Evolutionary conservation across 2,329 filamentous ascomycete species (phyloP), one percentile per base, ranked within the genome.

Genomic region (Elsinoe australis): DNA sequence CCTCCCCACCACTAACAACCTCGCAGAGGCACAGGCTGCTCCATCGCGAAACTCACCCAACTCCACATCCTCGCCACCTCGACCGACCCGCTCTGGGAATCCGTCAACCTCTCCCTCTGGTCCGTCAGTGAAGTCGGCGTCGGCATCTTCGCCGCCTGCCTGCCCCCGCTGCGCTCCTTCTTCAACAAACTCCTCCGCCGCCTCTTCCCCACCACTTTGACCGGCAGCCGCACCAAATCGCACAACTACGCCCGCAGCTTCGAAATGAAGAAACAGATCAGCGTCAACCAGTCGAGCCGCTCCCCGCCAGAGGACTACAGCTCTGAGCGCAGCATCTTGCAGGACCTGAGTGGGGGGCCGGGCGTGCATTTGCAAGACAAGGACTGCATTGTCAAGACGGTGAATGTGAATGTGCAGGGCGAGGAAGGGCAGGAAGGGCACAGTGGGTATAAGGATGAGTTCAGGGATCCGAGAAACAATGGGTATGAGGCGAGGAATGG

Each of bases 81-180:
- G 2, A 32, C 28, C 3, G 51, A 53, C 26, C 15, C 26, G 7
- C 39, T 29, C 44, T 49, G 51, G 51, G 45, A 53, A 10, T 28
- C 51, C 8, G 51, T 53, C 36, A 29, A 53, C 22, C 34, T 53
- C 1, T 36, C 51, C 6, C 47, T 53, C n/a, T 51, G 50, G 50
- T 44, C 39, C 15, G 39, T 48, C 24, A 29, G 33, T 33, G 51
- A 53, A 33, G 51, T 53, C 18, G 48, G 50, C 49, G 42, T 53
- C n/a, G 47, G 42, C 33, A 53, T 53, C 34, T 39, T 53, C 38
- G 51, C 51, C 15, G 49, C 51, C 5, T 53, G 51, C 29, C 39
- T 53, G 2, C 51, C 51, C 8, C 51, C 51, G 2, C 39, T 53
- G 5, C 38, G 49, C 26, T 46, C 44, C 39, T 50, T 51, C 42